These are phyloP conservation scores for Metschnikowia bowlesiae DNA, from an alignment of 805 yeast species.

Conservation along the genomic window DNA sequence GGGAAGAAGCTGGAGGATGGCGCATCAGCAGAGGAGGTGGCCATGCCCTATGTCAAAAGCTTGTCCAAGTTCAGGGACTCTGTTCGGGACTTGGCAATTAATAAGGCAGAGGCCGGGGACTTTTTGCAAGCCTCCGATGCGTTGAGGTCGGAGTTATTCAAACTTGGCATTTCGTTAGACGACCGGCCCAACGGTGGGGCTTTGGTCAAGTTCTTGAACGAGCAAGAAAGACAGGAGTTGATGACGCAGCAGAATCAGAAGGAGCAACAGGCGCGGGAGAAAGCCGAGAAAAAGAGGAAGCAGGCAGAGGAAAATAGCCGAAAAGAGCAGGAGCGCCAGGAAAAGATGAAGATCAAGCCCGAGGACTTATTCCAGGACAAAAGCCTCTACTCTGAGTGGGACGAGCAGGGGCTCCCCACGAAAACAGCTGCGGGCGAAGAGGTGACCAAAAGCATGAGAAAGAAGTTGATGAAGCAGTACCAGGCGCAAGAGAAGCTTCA, in stretches of 20 bases:
- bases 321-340: slow-evolving; percentile 58
- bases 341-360: slow-evolving; percentile 68
- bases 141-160: slow-evolving; percentile 66
- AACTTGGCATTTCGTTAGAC: slow-evolving; percentile 79
- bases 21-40: slow-evolving; percentile 54
- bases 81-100: slow-evolving; percentile 71
- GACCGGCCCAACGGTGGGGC: slow-evolving; percentile 84
- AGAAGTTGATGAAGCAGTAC: slow-evolving; percentile 75
- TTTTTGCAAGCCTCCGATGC: slow-evolving; percentile 70
- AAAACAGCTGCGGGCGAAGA: slow-evolving; percentile 75
- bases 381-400: slow-evolving; percentile 67
- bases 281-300: slow-evolving; percentile 54
- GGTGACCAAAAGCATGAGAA: slow-evolving; percentile 76
- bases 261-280: slow-evolving; percentile 51
- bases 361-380: slow-evolving; percentile 63
- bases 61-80: slow-evolving; percentile 77
- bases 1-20: slow-evolving; percentile 15
- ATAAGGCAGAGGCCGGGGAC: slow-evolving; percentile 44
- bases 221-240: slow-evolving; percentile 63
- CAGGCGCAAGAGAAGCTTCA: slow-evolving; percentile 80
- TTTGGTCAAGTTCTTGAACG: slow-evolving; percentile 72
- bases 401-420: slow-evolving; percentile 78
- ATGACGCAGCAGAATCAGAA: slow-evolving; percentile 51
- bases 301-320: slow-evolving; percentile 49
- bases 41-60: slow-evolving; percentile 75